phyloP scores from a whole-genome alignment of 495 filamentous ascomycete genomes.

The Zalerion maritima region DNA sequence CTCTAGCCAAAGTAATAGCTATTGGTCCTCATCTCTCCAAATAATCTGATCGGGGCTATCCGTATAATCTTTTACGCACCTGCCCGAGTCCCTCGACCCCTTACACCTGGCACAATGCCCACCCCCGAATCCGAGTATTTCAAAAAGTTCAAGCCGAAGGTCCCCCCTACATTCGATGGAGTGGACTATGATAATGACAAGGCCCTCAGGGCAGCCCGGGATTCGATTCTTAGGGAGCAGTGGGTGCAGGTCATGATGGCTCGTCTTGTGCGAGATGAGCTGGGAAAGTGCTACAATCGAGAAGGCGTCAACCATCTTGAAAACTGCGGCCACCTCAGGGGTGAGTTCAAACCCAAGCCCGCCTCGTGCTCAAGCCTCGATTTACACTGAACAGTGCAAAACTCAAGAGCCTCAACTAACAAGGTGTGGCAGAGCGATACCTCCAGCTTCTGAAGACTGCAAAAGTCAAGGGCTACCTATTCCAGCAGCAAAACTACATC shows the following conservation, averaged over 20 bases:
- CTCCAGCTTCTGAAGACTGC: conserved; percentile 74
- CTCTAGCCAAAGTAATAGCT: too few species aligned
- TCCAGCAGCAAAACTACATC: conserved; percentile 82
- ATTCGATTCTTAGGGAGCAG: conserved; percentile 88
- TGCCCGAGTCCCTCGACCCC: neutral
- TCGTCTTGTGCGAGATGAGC: conserved; percentile 77
- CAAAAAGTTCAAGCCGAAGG: conserved; percentile 86
- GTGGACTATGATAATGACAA: conserved; percentile 92
- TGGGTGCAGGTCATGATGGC: conserved; percentile 98
- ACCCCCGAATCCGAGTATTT: conserved; percentile 88
- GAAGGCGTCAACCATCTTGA: conserved; percentile 96
- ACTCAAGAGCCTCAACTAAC: conserved; percentile 12
- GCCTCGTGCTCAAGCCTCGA: neutral
- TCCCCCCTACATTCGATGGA: conserved; percentile 87
- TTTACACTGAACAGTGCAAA: neutral
- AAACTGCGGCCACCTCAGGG: conserved; percentile 86
- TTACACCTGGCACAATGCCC: conserved; percentile 34
- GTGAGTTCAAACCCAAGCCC: conserved; percentile 36
- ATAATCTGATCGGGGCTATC: neutral
- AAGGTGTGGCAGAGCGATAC: conserved; percentile 60
- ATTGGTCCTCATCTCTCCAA: too few species aligned
- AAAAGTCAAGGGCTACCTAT: conserved; percentile 77
- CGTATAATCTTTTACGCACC: neutral
- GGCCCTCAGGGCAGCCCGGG: conserved; percentile 82
- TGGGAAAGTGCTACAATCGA: conserved; percentile 86